Percentiles rank a stretch among this genome's conserved stretches.
Evolutionary conservation across 257 asterid species (phyloP).

Genomic region (Solanum gracilifrons): DNA sequence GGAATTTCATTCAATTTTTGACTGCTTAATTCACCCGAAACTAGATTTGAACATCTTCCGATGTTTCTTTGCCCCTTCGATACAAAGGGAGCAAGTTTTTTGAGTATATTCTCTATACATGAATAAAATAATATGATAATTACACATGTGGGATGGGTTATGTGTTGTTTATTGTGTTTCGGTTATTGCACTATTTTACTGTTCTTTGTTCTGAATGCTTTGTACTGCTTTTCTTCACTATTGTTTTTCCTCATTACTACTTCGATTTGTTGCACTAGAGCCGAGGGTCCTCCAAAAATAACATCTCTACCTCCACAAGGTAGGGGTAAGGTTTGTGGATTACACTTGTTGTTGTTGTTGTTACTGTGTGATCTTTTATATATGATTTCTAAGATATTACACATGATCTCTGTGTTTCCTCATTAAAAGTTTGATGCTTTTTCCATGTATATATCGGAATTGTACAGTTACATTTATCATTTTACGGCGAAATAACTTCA

Average conservation of each 20-base stretch:
- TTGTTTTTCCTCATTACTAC: too few species aligned
- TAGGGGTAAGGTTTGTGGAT: too few species aligned
- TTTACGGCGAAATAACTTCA: background rate
- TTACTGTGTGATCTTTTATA: background rate
- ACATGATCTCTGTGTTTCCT: background rate
- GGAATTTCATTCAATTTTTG: background rate
- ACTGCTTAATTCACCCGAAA: background rate
- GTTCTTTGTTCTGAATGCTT: background rate
- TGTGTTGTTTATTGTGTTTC: background rate
- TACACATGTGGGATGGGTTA: background rate
- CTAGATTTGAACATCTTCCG: background rate
- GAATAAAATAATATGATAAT: background rate
- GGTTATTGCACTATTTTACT: background rate
- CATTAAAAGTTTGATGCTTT: background rate
- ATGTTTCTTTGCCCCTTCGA: background rate
- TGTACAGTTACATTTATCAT: background rate
- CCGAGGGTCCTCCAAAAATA: accelerated
- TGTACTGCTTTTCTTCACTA: background rate
- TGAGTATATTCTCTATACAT: background rate
- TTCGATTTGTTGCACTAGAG: accelerated
- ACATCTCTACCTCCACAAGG: too few species aligned
- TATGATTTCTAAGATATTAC: background rate
- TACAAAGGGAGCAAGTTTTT: background rate
- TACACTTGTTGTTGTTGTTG: too few species aligned
- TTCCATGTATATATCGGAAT: background rate